Conservation (phyloP, 331 rosid species). For the Pyrus hybrid region DNA sequence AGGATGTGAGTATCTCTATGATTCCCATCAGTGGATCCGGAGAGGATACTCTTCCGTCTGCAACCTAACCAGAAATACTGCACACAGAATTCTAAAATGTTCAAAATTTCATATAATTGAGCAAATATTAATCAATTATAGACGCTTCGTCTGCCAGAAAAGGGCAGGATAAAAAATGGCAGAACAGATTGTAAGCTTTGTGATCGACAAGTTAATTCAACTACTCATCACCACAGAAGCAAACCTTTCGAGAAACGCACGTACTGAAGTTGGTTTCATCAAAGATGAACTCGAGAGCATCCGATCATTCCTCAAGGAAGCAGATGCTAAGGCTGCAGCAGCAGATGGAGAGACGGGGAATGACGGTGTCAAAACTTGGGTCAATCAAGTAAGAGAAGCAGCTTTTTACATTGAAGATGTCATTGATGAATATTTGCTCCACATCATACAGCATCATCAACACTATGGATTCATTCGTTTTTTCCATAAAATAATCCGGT, state of each 20-base stretch:
- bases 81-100: no score
- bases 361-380: neutral
- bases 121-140: neutral
- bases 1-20: no score
- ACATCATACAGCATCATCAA: neutral
- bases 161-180: neutral
- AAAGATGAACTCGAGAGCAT: neutral
- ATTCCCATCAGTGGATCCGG: no score
- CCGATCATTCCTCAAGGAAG: neutral
- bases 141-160: no score
- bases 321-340: neutral
- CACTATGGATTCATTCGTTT: neutral
- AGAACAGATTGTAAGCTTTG: neutral
- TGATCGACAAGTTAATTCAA: neutral
- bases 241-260: neutral
- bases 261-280: neutral
- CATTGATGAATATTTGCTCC: neutral
- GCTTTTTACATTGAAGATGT: neutral
- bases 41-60: no score
- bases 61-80: no score
- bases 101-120: neutral
- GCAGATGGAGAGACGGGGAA: neutral
- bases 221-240: neutral
- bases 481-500: neutral
- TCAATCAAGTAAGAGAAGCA: neutral